Percentiles rank a stretch among this genome's conserved stretches.
Evolutionary conservation across 225 moss, liverwort and hornwort species (phyloP).

Genomic region (Anthoceros angustus): DNA sequence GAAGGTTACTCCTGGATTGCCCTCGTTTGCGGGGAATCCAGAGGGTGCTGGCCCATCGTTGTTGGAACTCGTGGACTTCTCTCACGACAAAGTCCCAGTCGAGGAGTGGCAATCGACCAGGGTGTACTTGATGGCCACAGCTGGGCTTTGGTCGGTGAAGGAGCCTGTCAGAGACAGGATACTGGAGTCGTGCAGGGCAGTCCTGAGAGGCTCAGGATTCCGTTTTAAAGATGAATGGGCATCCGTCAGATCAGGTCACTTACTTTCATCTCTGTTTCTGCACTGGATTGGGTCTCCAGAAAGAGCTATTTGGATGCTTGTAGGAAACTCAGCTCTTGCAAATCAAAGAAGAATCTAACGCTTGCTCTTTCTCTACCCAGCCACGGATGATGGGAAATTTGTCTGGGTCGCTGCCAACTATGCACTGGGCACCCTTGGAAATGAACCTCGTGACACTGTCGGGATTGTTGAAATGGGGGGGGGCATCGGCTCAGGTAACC

Average conservation of each 20-base stretch:
- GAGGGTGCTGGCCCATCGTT: constrained; percentile 10
- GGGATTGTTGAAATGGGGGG: constrained; percentile 27
- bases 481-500: constrained; percentile 28
- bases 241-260: constrained; percentile 18
- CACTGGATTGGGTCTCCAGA: background rate
- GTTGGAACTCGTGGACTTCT: constrained; percentile 12
- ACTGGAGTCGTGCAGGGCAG: constrained; percentile 16
- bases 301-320: background rate
- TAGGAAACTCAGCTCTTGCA: constrained; percentile 7
- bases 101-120: constrained; percentile 11
- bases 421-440: constrained; percentile 13
- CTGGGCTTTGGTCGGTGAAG: constrained; percentile 17
- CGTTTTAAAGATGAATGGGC: constrained; percentile 31
- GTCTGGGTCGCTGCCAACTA: constrained; percentile 42
- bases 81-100: constrained; percentile 14
- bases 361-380: constrained; percentile 21
- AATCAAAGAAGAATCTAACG: background rate
- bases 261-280: background rate
- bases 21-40: background rate
- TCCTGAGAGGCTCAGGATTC: constrained; percentile 12
- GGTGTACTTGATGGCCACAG: constrained; percentile 18
- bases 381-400: constrained; percentile 34
- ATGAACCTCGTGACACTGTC: constrained; percentile 17
- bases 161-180: constrained; percentile 8
- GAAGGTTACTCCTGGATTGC: background rate